A percentile compares a stretch with the other conserved stretches of the same genome.
phyloP scores from a whole-genome alignment of 257 asterid genomes.

The Nicotiana paniculata region DNA sequence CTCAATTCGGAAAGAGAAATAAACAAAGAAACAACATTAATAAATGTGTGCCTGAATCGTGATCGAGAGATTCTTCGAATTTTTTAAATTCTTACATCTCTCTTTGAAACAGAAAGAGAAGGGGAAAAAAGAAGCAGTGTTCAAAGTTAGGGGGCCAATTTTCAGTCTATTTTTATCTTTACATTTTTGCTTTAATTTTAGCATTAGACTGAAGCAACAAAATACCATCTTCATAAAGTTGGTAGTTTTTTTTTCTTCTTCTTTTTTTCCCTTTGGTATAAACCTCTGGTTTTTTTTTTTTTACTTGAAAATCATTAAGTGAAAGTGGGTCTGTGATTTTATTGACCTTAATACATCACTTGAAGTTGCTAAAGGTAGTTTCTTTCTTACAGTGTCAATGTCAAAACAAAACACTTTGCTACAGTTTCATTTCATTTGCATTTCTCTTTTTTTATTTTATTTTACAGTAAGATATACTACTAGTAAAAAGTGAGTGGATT shows the following conservation, averaged over 20 bases:
- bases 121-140: conserved; percentile 1
- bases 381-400: background rate
- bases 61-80: conserved; percentile 4
- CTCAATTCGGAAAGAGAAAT: conserved; percentile 16
- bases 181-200: background rate
- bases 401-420: background rate
- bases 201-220: background rate
- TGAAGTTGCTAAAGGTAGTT: background rate
- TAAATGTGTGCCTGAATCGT: background rate
- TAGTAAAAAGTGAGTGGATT: background rate
- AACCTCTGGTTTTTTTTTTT: background rate
- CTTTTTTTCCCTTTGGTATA: background rate
- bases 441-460: background rate
- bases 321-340: conserved; percentile 19
- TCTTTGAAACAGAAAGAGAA: background rate
- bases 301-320: background rate
- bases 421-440: conserved; percentile 8
- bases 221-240: background rate
- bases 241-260: background rate
- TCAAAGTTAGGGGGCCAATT: background rate
- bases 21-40: conserved; percentile 13
- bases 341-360: conserved; percentile 2
- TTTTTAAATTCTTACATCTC: background rate
- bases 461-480: background rate
- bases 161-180: background rate